Conservation (phyloP, 495 filamentous ascomycete genomes). For the Recurvomyces mirabilis region DNA sequence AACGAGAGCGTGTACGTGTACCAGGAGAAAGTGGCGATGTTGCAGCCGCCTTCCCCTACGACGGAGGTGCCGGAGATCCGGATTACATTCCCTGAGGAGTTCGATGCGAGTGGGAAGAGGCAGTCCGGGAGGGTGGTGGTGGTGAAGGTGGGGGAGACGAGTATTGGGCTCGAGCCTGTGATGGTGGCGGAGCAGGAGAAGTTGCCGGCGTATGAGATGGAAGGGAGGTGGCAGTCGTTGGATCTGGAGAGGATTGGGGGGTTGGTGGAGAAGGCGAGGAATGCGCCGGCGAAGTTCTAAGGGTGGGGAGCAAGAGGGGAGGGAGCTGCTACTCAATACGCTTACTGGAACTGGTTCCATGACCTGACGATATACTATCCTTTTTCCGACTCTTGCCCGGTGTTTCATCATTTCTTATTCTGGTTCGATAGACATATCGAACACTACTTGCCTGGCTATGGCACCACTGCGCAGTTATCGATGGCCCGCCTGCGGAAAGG, state of each 20-base stretch:
- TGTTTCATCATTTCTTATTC: too few species aligned
- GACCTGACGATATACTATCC: too few species aligned
- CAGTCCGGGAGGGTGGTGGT: slow-evolving; percentile 85
- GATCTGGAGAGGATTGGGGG: slow-evolving; percentile 93
- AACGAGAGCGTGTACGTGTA: slow-evolving; percentile 60
- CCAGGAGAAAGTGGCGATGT: slow-evolving; percentile 60
- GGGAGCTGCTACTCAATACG: not conserved
- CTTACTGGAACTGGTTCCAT: too few species aligned
- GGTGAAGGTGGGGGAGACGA: slow-evolving; percentile 77
- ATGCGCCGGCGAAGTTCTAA: slow-evolving; percentile 3
- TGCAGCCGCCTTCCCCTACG: slow-evolving; percentile 63
- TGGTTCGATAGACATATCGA: too few species aligned
- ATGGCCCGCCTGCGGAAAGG: too few species aligned
- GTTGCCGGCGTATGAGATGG: slow-evolving; percentile 71
- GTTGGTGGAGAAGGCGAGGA: slow-evolving; percentile 68
- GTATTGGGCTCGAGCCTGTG: slow-evolving; percentile 79
- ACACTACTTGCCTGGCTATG: too few species aligned
- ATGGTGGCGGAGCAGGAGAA: too few species aligned
- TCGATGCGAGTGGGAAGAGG: slow-evolving; percentile 65
- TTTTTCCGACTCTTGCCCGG: too few species aligned
- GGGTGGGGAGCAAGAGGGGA: not conserved
- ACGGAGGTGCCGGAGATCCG: slow-evolving; percentile 88
- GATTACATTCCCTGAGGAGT: slow-evolving; percentile 96
- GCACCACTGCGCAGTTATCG: too few species aligned
- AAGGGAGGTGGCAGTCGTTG: slow-evolving; percentile 73